Evolutionary conservation across 306 rosid genomes (phyloP).

Genomic region (Medicago ruthenica): DNA sequence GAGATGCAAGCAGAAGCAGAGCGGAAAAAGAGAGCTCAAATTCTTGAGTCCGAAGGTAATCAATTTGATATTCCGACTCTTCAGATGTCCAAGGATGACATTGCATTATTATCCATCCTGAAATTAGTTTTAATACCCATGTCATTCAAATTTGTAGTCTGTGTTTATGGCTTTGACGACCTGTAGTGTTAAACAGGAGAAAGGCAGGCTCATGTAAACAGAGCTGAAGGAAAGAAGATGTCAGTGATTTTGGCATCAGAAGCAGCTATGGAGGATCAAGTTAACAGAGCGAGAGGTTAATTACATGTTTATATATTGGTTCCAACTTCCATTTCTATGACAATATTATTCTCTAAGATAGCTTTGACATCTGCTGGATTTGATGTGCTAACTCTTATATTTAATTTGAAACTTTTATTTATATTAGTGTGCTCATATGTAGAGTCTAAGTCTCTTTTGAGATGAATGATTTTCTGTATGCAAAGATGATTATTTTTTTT

Average conservation of each 20-base stretch:
- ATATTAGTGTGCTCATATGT: slow-evolving; percentile 7
- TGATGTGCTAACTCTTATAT: slow-evolving; percentile 29
- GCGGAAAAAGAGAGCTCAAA: slow-evolving; percentile 94
- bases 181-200: slow-evolving; percentile 71
- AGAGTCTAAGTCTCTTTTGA: slow-evolving; percentile 29
- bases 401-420: slow-evolving; percentile 18
- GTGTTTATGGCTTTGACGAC: slow-evolving; percentile 37
- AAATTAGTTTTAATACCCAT: slow-evolving; percentile 31
- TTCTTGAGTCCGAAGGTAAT: slow-evolving; percentile 95
- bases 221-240: slow-evolving; percentile 91
- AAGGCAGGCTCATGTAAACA: slow-evolving; percentile 86
- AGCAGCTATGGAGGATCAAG: slow-evolving; percentile 88
- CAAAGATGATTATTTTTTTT: slow-evolving; percentile 19
- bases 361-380: slow-evolving; percentile 29
- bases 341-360: slow-evolving; percentile 29
- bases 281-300: slow-evolving; percentile 79
- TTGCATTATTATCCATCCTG: slow-evolving; percentile 27
- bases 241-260: slow-evolving; percentile 89
- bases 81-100: slow-evolving; percentile 21
- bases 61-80: slow-evolving; percentile 32
- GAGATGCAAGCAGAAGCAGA: slow-evolving; percentile 99
- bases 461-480: slow-evolving; percentile 18
- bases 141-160: slow-evolving; percentile 28
- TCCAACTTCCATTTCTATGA: slow-evolving; percentile 20
- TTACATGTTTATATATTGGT: slow-evolving; percentile 30